Evolutionary conservation across 305 asterid species (phyloP).

Genomic region (Fraxinus ornus): DNA sequence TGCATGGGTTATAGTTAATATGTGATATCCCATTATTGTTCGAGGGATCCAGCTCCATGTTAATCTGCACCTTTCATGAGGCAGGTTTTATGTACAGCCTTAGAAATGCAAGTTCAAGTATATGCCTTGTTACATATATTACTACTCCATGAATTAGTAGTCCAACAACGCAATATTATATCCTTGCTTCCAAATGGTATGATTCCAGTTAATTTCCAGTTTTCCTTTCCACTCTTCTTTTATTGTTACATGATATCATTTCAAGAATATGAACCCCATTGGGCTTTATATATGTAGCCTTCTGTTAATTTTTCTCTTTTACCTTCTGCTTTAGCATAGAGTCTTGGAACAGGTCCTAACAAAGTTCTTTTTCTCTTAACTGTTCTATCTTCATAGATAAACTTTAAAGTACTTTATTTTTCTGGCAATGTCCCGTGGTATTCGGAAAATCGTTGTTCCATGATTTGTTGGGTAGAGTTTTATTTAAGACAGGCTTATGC

Average conservation of each 20-base stretch:
- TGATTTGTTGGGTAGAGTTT: background rate
- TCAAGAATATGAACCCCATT: background rate
- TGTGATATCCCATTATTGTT: background rate
- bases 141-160: background rate
- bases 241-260: background rate
- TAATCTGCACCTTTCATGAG: background rate
- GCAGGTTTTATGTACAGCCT: background rate
- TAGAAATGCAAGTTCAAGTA: background rate
- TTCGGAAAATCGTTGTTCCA: background rate
- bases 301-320: background rate
- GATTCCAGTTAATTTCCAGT: background rate
- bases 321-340: background rate
- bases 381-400: background rate
- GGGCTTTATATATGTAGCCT: background rate
- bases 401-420: background rate
- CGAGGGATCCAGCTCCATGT: background rate
- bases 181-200: conserved; percentile 1
- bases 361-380: background rate
- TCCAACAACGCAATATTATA: background rate
- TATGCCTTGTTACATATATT: background rate
- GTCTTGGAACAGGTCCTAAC: background rate
- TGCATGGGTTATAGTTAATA: background rate
- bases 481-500: background rate
- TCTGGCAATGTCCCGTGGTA: background rate
- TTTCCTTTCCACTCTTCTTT: background rate